Evolutionary conservation across 2,329 filamentous ascomycete genomes (phyloP), one percentile per base, ranked within the genome.

Genomic region (Diplodia intermedia): DNA sequence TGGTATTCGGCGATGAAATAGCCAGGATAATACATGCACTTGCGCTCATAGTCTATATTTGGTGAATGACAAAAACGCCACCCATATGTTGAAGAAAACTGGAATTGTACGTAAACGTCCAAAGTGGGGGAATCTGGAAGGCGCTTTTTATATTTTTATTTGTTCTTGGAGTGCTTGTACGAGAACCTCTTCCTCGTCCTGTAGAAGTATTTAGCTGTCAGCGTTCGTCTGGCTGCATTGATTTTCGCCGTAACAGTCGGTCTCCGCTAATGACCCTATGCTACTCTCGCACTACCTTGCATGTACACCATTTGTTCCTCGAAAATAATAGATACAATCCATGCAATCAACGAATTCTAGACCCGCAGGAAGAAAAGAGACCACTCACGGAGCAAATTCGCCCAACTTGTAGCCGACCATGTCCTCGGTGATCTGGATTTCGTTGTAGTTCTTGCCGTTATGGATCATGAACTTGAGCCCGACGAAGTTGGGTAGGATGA

Each of bases 371-470:
- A 26, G 11, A 20, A 26, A 20, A 15, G 43, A 20, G 26, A 88
- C 92, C 76, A 47, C 43, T 47, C 87, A 97, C 93, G 88, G 84
- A 70, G 93, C 89, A 79, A 97, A 97, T 82, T 97, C 94, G 74
- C 94, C 94, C 73, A 97, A 85, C 82, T 97, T 97, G 81, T 95
- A 91, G 66, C 94, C 94, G 61, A 97, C 94, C 94, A 97, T 97
- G 76, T 97, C 92, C 79, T 97, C 94, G 18, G 93, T 97, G 71
- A 97, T 91, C 72, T 85, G 86, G 66, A 97, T 86, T 73, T 95
- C 91, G 73, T 90, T 82, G 80, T 97, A 97, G 38, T 86, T 86
- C 83, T 95, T 97, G 75, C 94, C 94, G 79, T 97, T 97, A 83
- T 97, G 91, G 69, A 97, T 88, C 80, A 94, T 90, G 80, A 97